Conservation (phyloP, 768 basidiomycete genomes). For the Baorangia bicolor region DNA sequence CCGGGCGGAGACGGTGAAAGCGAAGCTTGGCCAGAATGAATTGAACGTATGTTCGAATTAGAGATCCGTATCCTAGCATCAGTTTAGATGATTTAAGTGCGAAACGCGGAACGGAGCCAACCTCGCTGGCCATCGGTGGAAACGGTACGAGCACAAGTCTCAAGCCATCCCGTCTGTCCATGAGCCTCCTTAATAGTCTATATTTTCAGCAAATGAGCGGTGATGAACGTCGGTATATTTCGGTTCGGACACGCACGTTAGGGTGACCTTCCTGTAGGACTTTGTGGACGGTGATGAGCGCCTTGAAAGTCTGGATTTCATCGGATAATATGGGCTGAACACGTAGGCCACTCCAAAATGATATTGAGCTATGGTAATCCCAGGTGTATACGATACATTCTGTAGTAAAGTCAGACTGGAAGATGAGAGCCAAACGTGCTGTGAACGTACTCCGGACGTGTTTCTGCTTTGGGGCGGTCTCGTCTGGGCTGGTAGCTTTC, state of each 20-base stretch:
- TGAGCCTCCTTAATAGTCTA: conserved; percentile 97
- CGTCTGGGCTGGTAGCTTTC: conserved; percentile 95
- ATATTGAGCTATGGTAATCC: conserved; percentile 98
- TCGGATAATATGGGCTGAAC: conserved; percentile 97
- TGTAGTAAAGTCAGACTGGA: conserved; percentile 34
- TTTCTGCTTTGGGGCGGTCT: conserved; percentile 97
- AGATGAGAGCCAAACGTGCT: conserved; percentile 9
- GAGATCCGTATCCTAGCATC: conserved; percentile 76
- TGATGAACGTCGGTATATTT: conserved; percentile 1
- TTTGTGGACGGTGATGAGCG: conserved; percentile 96
- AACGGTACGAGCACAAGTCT: conserved; percentile 92
- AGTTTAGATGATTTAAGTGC: conserved; percentile 3
- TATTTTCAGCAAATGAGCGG: conserved; percentile 11
- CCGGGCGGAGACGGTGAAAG: conserved; percentile 92
- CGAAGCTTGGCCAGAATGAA: conserved; percentile 94
- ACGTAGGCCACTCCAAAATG: conserved; percentile 95
- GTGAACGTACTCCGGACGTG: conserved; percentile 88
- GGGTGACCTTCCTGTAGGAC: conserved; percentile 98
- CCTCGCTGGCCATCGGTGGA: conserved; percentile 77
- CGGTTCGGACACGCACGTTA: conserved; percentile 49
- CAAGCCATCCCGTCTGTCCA: conserved; percentile 95
- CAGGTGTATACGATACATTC: conserved; percentile 99
- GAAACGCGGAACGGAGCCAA: conserved; percentile 26
- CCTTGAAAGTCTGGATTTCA: conserved; percentile 98
- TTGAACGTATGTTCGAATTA: conserved; percentile 95